Base-by-base conservation (phyloP, 768 basidiomycete species). In the Leccinum longicurvipes region DNA sequence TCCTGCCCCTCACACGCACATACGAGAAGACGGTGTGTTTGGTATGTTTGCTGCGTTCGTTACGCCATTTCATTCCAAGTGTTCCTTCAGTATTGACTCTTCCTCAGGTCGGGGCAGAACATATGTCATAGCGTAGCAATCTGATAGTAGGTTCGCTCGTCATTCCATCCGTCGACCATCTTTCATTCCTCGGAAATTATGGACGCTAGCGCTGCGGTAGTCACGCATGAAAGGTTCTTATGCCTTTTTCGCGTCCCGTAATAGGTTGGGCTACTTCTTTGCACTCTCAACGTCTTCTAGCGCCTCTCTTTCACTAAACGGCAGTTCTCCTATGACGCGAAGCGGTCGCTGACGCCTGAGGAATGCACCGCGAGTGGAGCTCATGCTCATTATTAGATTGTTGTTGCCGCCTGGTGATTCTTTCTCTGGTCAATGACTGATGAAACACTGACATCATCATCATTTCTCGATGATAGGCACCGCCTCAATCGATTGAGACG, bases 121-220 rank as follows among this genome's bases (percentile, higher is more conserved):
- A 41, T 6, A 36, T 41, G 47, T 46, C 46, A 50, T 57, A 39
- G 50, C 34, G 57, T 55, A 39, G 41, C 49, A 19, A 41, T 54
- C 32, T 45, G 49, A 47, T 23, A 42, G 56, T 51, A 58, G 15
- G 55, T 59, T 53, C 58, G 50, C 21, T 25, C 53, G 34, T 59
- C 60, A 53, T 62, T 57, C 47, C 59, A 59, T 54, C 55, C 46
- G 44, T 55, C 29, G 12, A 49, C 56, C 46, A 50, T 25, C 19
- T 48, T 67, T 68, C 67, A 65, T 68, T 65, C 63, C 15, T 56
- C 67, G 67, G 67, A 69, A 60, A 68, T 69, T 64, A 68, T 56
- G 3, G 17, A 42, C 54, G 56, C 55, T 52, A 23, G 41, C 47
- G 29, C 46, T 64, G 53, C 45, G 50, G 41, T 17, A 39, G 58